Evolutionary conservation across 306 rosid genomes (phyloP).

Genomic region (Prunus mume): DNA sequence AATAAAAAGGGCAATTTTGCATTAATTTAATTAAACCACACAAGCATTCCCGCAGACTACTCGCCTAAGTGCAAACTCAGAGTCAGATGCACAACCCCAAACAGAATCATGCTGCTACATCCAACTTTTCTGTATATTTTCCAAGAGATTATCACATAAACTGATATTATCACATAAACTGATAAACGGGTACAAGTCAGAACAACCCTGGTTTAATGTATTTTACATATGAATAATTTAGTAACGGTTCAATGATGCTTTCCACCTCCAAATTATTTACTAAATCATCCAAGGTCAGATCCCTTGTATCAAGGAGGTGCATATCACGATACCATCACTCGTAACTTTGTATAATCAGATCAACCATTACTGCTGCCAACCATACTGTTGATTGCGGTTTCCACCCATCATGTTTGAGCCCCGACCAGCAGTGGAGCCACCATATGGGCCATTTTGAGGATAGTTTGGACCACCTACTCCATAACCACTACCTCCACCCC

Average conservation of each 20-base stretch:
- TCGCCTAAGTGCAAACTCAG: background rate
- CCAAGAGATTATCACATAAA: background rate
- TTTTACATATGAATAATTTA: background rate
- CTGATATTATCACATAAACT: background rate
- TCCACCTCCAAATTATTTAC: background rate
- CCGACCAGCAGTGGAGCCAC: slow-evolving; percentile 43
- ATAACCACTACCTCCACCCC: slow-evolving; percentile 47
- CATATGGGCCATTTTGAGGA: slow-evolving; percentile 39
- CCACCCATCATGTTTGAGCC: slow-evolving; percentile 54
- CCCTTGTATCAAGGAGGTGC: background rate
- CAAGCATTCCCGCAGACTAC: background rate
- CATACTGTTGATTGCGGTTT: slow-evolving; percentile 49
- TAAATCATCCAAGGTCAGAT: background rate
- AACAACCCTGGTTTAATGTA: background rate
- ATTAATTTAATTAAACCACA: background rate
- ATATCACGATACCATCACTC: background rate
- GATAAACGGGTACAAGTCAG: background rate
- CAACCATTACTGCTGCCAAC: slow-evolving; percentile 37
- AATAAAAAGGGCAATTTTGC: background rate
- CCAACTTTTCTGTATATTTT: slow-evolving; percentile 4
- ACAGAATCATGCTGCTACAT: background rate
- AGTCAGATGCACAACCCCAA: background rate
- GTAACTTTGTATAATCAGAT: background rate
- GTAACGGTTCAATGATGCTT: background rate
- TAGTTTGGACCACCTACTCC: slow-evolving; percentile 48